Evolutionary conservation across 129 eudicot genomes (phyloP), one percentile per base, ranked within the genome.

Genomic region (Tagetes erecta): DNA sequence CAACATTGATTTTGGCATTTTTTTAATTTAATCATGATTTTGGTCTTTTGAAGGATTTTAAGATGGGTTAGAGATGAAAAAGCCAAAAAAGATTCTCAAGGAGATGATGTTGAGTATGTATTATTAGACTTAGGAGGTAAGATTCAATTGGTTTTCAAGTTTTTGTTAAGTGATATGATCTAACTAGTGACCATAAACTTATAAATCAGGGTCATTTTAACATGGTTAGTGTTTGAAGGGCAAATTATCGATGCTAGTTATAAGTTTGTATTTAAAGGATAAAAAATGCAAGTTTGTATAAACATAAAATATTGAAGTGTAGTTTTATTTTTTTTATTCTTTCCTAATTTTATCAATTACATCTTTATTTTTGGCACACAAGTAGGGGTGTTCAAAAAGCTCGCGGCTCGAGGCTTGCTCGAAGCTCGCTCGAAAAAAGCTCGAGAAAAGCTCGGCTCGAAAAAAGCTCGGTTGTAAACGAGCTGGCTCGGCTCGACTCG

Each of bases 1-100:
- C 42, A 40, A 55, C 8, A 20, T 11, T 53, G 33, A 44, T 33
- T 6, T 38, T 37, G 70, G 13, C 55, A 1, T 46, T 46, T 27
- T 53, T 41, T 51, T 6, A 39, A 3, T 46, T 8, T 35, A 10
- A 40, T 55, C 27, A 20, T 20, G 27, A 20, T 57, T 59, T 68
- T 37, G 51, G 27, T 77, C 1, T 36, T 57, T 58, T 71, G 9
- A 77, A 95, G 99, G 83, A 75, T 95, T 64, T 49, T 78, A 79
- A 91, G 99, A 82, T 95, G 90, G 85, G 80, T 91, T 0, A 84
- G 96, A 83, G 97, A 95, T 75, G 97, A 88, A 80, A 65, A 80
- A 30, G 82, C 79, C 30, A 38, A 8, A 9, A 73, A 67, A 59
- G 71, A 87, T 63, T 69, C 83, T 5, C 49, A 81, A 66, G 86